Base-by-base conservation (phyloP, 495 filamentous ascomycete species). In the Xylaria sp. region DNA sequence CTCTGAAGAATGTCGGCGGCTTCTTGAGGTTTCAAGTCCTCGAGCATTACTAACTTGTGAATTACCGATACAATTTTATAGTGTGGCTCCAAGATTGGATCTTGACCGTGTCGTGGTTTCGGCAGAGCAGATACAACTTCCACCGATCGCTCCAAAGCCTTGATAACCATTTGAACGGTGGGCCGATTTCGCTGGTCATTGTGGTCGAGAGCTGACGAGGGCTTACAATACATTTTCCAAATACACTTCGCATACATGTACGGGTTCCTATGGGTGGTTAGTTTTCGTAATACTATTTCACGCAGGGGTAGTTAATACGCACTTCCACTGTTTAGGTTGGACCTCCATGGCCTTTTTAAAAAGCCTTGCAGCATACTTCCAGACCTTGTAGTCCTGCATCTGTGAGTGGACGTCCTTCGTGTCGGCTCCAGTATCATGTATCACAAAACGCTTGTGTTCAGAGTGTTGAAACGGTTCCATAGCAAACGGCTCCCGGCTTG, bases 201-300 rank as follows among this genome's bases (percentile, higher is more conserved):
- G 62, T 79, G 70, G 72, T 89, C 75, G 75, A 88, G 76, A 69
- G 85, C 73, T 76, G 90, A 86, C 9, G 83, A 82, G 17, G 85
- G 86, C 70, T 86, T 90, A 61, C 84, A 81, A 75, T 90, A 91
- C 92, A 98, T 97, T 81, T 98, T 99, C 91, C 95, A 98, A 35
- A 95, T 85, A 76, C 94, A 97, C 83, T 99, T 99, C 48, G 92
- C 93, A 12, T 94, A 88, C 88, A 95, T 95, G 78, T 95, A 98
- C 59, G 92, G 90, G 72, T 91, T 93, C 78, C 90, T 93, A 74
- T 9, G 37, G 12, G 61, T 31, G n/a, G 50, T 71, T 21, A 63
- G 7, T 26, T 29, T 67, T 67, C 69, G 53, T 43, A 55, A 40
- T 11, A 53, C 15, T 9, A 55, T 41, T 4, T 9, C 37, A 17